Conservation (phyloP, 2,329 filamentous ascomycete genomes). For the Talaromyces islandicus region DNA sequence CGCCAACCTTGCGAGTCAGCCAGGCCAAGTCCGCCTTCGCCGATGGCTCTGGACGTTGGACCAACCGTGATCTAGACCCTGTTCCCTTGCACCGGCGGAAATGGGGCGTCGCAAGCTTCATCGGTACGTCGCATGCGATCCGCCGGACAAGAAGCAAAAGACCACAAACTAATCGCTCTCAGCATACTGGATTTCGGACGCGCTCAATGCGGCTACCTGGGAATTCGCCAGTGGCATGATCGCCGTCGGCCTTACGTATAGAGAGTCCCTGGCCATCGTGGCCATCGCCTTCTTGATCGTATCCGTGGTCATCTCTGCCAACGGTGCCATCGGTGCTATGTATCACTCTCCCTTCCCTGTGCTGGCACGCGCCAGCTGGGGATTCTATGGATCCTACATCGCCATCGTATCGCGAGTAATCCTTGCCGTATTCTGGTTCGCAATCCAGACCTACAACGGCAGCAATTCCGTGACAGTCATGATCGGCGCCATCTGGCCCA, state of each 20-base stretch:
- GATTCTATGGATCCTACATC: conserved; percentile 53
- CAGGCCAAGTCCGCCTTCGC: background rate
- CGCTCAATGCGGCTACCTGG: conserved; percentile 51
- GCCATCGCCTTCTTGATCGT: conserved; percentile 49
- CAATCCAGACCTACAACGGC: conserved; percentile 61
- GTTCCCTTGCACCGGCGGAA: background rate
- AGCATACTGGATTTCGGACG: conserved; percentile 50
- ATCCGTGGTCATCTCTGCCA: conserved; percentile 55
- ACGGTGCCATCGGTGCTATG: conserved; percentile 49
- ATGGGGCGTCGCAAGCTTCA: background rate
- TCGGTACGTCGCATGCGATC: background rate
- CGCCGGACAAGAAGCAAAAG: background rate
- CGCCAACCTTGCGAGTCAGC: background rate
- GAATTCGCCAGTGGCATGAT: conserved; percentile 47
- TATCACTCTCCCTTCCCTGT: conserved; percentile 54
- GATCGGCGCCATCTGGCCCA: conserved; percentile 48
- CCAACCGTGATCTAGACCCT: background rate
- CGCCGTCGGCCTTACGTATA: conserved; percentile 49
- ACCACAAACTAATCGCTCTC: background rate
- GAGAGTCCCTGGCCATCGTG: conserved; percentile 45
- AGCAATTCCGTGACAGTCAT: conserved; percentile 49
- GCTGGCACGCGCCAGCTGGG: conserved; percentile 50
- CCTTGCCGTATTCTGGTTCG: conserved; percentile 57
- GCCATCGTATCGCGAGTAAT: conserved; percentile 49
- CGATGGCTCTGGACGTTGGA: background rate